phyloP scores from a whole-genome alignment of 352 stramenopile genomes.

The Pythium utonaiense region DNA sequence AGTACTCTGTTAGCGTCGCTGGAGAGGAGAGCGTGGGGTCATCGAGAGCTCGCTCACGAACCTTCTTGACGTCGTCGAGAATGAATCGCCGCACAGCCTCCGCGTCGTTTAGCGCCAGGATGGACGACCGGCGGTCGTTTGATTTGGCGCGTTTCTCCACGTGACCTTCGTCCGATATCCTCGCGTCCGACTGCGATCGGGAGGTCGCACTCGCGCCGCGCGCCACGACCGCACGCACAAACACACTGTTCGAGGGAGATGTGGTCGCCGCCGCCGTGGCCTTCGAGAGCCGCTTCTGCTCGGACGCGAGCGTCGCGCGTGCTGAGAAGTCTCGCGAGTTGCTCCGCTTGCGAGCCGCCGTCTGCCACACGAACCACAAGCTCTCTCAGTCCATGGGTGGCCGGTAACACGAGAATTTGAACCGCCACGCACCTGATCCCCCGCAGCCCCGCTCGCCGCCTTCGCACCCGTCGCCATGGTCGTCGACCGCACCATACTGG shows the following conservation, averaged over 20 bases:
- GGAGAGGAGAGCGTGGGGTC: too few relatives aligned
- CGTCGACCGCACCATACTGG: background rate
- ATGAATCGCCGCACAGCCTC: conserved; percentile 63
- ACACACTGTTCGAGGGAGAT: conserved; percentile 17
- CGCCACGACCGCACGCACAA: conserved; percentile 28
- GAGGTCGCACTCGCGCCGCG: conserved; percentile 7
- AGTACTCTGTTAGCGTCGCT: background rate
- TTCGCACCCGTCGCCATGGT: conserved; percentile 1
- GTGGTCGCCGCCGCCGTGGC: background rate
- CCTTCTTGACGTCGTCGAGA: conserved; percentile 63
- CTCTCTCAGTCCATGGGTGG: too few relatives aligned
- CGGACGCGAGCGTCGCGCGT: conserved; percentile 1
- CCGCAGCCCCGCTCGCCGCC: background rate
- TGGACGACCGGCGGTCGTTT: conserved; percentile 2
- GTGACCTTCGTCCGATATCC: conserved; percentile 15
- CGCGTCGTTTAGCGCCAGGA: conserved; percentile 46
- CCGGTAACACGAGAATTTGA: too few relatives aligned
- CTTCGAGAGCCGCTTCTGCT: conserved; percentile 11
- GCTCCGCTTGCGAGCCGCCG: conserved; percentile 18
- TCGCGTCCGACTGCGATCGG: background rate
- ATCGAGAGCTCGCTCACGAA: conserved; percentile 24
- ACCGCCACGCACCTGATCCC: background rate
- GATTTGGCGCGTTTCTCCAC: conserved; percentile 21
- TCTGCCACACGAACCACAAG: background rate
- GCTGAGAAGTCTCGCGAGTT: conserved; percentile 21